phyloP scores from a whole-genome alignment of 495 filamentous ascomycete species.

The Clavariopsis aquatica region DNA sequence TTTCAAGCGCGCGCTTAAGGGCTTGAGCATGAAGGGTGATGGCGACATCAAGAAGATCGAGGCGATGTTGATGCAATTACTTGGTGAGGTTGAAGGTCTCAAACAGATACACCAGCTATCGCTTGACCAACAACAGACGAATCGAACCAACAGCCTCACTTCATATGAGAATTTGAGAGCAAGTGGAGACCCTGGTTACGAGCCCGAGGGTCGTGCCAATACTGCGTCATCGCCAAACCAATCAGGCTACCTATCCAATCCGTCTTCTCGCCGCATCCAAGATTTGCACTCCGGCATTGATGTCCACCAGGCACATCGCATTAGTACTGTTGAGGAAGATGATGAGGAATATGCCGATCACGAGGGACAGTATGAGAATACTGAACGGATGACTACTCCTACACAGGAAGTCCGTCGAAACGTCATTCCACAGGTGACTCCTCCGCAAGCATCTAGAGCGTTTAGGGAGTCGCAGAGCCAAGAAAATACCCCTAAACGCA shows the following conservation, averaged over 20 bases:
- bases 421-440: constrained; percentile 67
- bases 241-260: constrained; percentile 73
- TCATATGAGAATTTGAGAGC: constrained; percentile 60
- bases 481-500: constrained; percentile 78
- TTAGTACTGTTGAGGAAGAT: constrained; percentile 81
- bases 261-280: constrained; percentile 63
- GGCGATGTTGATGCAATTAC: constrained; percentile 88
- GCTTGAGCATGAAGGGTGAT: constrained; percentile 78
- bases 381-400: constrained; percentile 46
- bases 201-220: constrained; percentile 79
- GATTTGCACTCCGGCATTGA: constrained; percentile 58
- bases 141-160: constrained; percentile 42
- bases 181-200: constrained; percentile 65
- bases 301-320: constrained; percentile 67
- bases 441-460: constrained; percentile 64
- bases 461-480: constrained; percentile 57
- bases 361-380: constrained; percentile 43
- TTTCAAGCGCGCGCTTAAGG: constrained; percentile 87
- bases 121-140: constrained; percentile 37
- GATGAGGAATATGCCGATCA: constrained; percentile 44
- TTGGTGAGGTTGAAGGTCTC: constrained; percentile 86
- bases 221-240: constrained; percentile 73
- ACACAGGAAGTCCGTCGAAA: constrained; percentile 44
- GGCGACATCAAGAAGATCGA: constrained; percentile 92
- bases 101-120: constrained; percentile 58